Conservation (phyloP, 2,329 filamentous ascomycete species). For the Beauveria asiatica region DNA sequence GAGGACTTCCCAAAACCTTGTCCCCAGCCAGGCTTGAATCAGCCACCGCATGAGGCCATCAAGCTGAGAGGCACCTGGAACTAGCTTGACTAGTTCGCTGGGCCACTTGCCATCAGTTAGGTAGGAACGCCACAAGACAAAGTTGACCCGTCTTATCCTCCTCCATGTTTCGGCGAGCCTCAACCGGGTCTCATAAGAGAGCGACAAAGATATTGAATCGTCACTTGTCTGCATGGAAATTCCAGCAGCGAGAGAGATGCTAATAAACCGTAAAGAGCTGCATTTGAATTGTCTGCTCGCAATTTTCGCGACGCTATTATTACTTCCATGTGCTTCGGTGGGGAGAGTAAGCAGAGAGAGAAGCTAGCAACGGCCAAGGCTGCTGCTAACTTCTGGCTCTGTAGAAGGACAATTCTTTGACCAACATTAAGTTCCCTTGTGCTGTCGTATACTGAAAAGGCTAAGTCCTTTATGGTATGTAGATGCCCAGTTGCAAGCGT, state of each 20-base stretch:
- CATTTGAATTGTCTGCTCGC: neutral
- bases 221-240: too few relatives aligned
- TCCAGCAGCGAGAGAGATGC: neutral
- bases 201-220: too few relatives aligned
- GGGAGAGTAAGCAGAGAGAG: conserved; percentile 4
- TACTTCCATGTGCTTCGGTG: neutral
- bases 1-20: neutral
- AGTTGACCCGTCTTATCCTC: neutral
- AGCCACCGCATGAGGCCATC: neutral
- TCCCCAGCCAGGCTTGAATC: neutral
- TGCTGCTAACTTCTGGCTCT: neutral
- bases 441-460: neutral
- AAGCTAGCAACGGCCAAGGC: conserved; percentile 3
- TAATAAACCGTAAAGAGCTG: neutral
- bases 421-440: neutral
- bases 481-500: neutral
- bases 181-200: neutral
- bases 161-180: neutral
- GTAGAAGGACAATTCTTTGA: neutral
- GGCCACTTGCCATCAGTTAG: neutral
- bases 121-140: conserved; percentile 1
- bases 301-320: neutral
- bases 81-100: neutral
- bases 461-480: neutral
- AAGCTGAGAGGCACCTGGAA: neutral